Percentiles rank a stretch among this genome's conserved stretches.
Conservation (phyloP, 179 eudicot genomes). For the Patellifolia procumbens region DNA sequence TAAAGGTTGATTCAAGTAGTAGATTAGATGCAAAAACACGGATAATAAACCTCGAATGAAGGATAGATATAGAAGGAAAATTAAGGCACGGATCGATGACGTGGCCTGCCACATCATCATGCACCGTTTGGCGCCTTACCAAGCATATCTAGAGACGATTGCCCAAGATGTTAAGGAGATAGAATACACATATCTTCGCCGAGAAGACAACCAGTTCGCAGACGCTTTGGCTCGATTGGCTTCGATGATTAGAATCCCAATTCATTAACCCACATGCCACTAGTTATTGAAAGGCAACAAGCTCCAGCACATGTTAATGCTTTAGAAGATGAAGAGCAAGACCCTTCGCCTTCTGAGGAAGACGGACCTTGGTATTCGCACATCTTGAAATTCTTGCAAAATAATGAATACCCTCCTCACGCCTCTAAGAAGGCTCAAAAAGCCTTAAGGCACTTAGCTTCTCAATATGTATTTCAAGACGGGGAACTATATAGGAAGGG, state of each 20-base stretch:
- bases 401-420: not conserved
- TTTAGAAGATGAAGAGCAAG: not conserved
- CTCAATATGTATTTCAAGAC: not conserved
- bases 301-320: not conserved
- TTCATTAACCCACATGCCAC: not conserved
- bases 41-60: too few relatives aligned
- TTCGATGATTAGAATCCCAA: not conserved
- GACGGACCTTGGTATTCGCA: conserved; percentile 1
- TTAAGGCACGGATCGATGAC: too few relatives aligned
- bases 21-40: too few relatives aligned
- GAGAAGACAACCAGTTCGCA: not conserved
- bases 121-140: not conserved
- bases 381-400: not conserved
- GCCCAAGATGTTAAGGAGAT: not conserved
- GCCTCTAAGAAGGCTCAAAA: not conserved
- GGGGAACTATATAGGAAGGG: not conserved
- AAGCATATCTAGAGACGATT: not conserved
- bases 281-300: not conserved
- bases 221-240: not conserved
- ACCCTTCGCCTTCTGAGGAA: not conserved
- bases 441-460: not conserved
- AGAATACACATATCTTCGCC: not conserved
- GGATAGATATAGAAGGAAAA: too few relatives aligned
- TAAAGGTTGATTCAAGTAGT: too few relatives aligned
- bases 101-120: too few relatives aligned